Evolutionary conservation across 352 stramenopile species (phyloP).

Genomic region (Phytophthora boehmeriae): DNA sequence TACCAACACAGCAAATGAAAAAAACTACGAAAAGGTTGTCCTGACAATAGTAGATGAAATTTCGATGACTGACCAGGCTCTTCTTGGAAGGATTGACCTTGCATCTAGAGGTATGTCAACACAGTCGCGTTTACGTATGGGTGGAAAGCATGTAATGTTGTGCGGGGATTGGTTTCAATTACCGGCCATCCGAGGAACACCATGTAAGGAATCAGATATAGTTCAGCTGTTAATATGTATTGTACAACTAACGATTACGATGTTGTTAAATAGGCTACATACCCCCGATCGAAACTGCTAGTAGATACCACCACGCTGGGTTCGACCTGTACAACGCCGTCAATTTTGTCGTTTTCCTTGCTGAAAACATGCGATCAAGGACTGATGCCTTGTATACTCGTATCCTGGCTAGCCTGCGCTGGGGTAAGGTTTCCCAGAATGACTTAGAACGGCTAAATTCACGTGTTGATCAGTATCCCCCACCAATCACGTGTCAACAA

Average conservation of each 20-base stretch:
- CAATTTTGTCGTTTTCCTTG: conserved; percentile 7
- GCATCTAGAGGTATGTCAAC: background rate
- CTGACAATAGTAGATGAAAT: conserved; percentile 27
- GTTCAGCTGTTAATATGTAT: background rate
- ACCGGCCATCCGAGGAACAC: conserved; percentile 10
- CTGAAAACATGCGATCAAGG: conserved; percentile 7
- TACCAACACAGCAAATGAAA: conserved; percentile 15
- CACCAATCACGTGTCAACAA: background rate
- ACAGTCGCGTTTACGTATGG: conserved; percentile 5
- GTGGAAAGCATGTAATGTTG: conserved; percentile 17
- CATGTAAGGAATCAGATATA: conserved; percentile 15
- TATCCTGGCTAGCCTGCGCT: conserved; percentile 3
- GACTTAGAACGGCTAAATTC: background rate
- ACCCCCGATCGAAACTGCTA: background rate
- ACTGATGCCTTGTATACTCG: background rate
- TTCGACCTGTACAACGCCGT: background rate
- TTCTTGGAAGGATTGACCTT: conserved; percentile 14
- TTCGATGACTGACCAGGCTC: conserved; percentile 20
- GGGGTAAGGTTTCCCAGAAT: background rate
- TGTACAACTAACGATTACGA: background rate
- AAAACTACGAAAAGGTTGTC: conserved; percentile 4
- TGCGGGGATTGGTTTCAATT: conserved; percentile 27
- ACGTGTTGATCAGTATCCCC: background rate
- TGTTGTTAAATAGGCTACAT: background rate
- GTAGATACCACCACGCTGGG: background rate